A percentile compares a stretch with the other conserved stretches of the same genome.
These are phyloP conservation scores for Serendipita sp. DNA, from an alignment of 768 basidiomycete species.

Conservation along the genomic window DNA sequence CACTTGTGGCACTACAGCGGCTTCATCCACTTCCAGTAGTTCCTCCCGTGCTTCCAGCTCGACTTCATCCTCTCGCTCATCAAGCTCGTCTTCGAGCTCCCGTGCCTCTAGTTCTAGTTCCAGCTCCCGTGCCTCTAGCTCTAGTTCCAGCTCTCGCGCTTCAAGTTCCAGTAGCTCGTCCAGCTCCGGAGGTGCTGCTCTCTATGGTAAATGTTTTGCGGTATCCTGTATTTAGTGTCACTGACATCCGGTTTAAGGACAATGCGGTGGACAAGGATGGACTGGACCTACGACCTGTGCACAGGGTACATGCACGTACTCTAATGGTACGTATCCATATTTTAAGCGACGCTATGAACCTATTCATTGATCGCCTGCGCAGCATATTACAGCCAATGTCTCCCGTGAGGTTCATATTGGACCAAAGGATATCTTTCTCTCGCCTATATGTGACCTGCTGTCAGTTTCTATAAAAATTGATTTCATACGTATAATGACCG, in stretches of 20 bases:
- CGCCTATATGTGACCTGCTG: no score
- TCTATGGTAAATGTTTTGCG: no score
- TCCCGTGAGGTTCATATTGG: background rate
- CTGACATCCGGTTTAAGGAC: background rate
- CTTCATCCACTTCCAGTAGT: background rate
- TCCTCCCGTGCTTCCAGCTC: no score
- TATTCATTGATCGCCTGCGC: background rate
- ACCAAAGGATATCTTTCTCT: background rate
- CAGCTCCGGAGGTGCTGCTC: no score
- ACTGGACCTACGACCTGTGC: background rate
- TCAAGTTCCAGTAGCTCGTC: no score
- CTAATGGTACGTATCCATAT: background rate
- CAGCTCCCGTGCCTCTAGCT: no score
- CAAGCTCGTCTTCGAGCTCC: no score
- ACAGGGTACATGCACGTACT: background rate
- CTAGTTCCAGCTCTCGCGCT: no score
- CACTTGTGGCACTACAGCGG: slow-evolving; percentile 14
- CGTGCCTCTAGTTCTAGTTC: no score
- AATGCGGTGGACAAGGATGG: slow-evolving; percentile 1
- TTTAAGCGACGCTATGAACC: background rate
- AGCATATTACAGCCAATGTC: background rate
- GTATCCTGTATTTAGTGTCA: background rate
- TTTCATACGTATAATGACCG: no score
- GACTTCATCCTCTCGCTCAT: no score
- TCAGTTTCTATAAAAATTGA: no score